A percentile compares a stretch with the other conserved stretches of the same genome.
Conservation (phyloP, 352 stramenopile species). For the Phytopythium sindhum region DNA sequence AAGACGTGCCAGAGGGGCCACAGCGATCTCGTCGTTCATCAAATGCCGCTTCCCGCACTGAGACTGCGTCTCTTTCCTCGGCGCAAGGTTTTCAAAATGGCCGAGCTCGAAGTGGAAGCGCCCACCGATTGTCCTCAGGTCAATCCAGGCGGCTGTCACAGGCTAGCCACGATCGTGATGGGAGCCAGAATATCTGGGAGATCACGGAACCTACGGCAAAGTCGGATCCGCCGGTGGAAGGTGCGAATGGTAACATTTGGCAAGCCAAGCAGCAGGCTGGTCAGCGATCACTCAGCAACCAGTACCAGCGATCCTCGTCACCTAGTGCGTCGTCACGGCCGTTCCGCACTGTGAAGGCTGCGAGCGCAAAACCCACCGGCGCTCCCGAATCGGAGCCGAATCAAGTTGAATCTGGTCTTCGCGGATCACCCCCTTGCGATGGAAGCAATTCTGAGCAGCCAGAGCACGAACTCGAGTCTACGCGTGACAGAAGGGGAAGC, state of each 20-base stretch:
- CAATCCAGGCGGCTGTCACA: background rate
- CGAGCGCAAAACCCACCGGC: background rate
- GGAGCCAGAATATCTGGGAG: constrained; percentile 9
- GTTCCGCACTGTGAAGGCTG: constrained; percentile 1
- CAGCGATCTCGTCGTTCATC: background rate
- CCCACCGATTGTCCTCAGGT: background rate
- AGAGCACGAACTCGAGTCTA: constrained; percentile 37
- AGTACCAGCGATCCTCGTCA: background rate
- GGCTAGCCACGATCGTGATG: background rate
- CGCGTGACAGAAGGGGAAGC: background rate
- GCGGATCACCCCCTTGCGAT: background rate
- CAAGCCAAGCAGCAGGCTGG: background rate
- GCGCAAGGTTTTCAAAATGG: background rate
- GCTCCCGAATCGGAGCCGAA: background rate
- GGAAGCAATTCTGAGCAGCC: constrained; percentile 24
- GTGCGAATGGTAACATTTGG: background rate
- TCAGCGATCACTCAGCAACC: background rate
- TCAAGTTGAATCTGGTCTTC: background rate
- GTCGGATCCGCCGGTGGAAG: too few species aligned
- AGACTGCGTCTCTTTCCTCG: too few species aligned
- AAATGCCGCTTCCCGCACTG: background rate
- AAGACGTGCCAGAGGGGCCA: background rate
- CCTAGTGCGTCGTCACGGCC: background rate
- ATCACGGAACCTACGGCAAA: background rate
- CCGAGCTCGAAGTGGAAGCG: background rate